Conservation (phyloP, 1,284 basidiomycete species). For the Ustilago shanxiensis region DNA sequence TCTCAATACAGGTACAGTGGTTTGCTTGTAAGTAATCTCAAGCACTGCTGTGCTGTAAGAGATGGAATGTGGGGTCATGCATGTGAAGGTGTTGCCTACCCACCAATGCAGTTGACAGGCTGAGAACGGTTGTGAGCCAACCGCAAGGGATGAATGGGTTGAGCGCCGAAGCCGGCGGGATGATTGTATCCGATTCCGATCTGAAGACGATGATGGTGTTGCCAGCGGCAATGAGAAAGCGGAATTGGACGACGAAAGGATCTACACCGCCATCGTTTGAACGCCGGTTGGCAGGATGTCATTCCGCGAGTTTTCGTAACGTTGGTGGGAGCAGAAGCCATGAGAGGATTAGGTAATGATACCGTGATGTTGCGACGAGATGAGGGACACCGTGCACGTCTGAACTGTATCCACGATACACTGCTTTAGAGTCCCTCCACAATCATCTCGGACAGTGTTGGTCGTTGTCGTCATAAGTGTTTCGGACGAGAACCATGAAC, state of each 20-base stretch:
- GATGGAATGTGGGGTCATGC: not conserved
- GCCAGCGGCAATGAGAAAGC: no score
- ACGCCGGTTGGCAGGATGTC: no score
- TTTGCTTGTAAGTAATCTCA: no score
- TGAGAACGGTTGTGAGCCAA: no score
- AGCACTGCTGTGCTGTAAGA: not conserved
- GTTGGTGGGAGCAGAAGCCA: not conserved
- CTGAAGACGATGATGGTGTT: no score
- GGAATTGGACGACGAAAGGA: no score
- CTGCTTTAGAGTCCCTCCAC: no score
- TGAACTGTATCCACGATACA: not conserved
- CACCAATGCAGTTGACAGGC: not conserved
- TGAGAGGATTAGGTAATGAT: not conserved
- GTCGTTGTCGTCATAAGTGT: not conserved
- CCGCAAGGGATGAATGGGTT: not conserved
- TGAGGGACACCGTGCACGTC: conserved; percentile 4
- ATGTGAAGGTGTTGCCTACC: not conserved
- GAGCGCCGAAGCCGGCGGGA: no score
- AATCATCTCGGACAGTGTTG: not conserved
- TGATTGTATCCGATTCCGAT: no score
- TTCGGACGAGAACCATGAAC: not conserved
- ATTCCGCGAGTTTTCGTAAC: no score
- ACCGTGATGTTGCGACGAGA: not conserved
- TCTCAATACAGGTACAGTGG: not conserved
- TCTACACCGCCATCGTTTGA: no score